Conservation (phyloP, 2,329 filamentous ascomycete genomes). For the Exophiala bonariae region DNA sequence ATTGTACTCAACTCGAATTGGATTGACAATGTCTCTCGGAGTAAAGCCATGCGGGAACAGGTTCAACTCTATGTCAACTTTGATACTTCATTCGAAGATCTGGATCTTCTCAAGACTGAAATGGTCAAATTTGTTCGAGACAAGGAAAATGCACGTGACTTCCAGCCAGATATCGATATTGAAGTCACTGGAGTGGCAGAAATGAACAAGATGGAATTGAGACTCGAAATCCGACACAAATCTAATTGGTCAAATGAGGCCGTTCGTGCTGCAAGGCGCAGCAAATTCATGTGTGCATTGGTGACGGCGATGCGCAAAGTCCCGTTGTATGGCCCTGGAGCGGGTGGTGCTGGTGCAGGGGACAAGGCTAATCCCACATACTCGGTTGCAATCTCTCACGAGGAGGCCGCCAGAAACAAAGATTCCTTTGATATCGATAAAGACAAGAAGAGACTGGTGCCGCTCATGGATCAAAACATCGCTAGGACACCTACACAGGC, state of each 20-base stretch:
- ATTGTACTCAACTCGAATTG: conserved; percentile 89
- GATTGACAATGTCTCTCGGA: conserved; percentile 91
- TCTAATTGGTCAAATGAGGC: conserved; percentile 88
- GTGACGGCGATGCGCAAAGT: conserved; percentile 81
- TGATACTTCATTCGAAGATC: conserved; percentile 84
- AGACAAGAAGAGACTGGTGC: conserved; percentile 66
- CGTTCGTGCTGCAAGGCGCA: conserved; percentile 76
- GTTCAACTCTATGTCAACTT: conserved; percentile 79
- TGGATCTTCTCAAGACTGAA: conserved; percentile 80
- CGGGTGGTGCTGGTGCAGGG: conserved; percentile 63
- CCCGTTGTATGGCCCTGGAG: conserved; percentile 80
- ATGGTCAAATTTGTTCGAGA: conserved; percentile 81
- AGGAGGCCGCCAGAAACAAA: conserved; percentile 64
- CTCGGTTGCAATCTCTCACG: conserved; percentile 72
- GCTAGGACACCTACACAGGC: conserved; percentile 2
- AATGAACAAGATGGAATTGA: conserved; percentile 83
- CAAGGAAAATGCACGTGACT: conserved; percentile 86
- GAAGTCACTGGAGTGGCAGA: conserved; percentile 77
- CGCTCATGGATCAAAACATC: conserved; percentile 32
- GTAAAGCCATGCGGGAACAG: conserved; percentile 86
- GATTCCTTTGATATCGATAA: conserved; percentile 60
- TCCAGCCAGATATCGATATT: conserved; percentile 79
- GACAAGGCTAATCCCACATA: conserved; percentile 73
- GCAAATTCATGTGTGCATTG: conserved; percentile 96
- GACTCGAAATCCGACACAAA: conserved; percentile 86